Conservation (phyloP, 2,329 filamentous ascomycete genomes). For the Exutisphaerella laricina region DNA sequence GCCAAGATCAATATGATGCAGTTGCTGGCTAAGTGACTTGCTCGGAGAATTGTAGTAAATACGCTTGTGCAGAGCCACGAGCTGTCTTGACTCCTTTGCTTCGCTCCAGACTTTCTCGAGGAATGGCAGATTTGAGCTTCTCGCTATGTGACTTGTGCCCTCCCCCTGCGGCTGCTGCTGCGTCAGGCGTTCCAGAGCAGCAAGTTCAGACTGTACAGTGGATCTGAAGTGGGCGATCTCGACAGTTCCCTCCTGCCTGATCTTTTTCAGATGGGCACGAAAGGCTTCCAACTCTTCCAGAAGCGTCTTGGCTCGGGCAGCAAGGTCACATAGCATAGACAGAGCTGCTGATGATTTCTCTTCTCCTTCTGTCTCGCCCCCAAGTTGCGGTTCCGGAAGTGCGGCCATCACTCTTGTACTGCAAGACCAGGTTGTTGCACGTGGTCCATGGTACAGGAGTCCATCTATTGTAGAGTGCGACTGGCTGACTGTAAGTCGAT, state of each 20-base stretch:
- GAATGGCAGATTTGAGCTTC: conserved; percentile 62
- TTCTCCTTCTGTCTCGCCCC: too few species aligned
- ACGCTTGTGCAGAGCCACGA: conserved; percentile 54
- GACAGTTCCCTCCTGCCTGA: conserved; percentile 34
- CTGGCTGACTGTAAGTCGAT: too few species aligned
- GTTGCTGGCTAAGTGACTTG: conserved; percentile 21
- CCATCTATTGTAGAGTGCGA: too few species aligned
- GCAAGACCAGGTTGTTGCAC: too few species aligned
- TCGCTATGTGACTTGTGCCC: conserved; percentile 48
- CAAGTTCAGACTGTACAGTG: conserved; percentile 33
- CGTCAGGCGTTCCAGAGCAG: conserved; percentile 29
- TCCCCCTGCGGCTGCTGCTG: conserved; percentile 25
- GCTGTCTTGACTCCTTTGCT: conserved; percentile 52
- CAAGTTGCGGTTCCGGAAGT: too few species aligned
- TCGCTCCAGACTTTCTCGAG: conserved; percentile 59
- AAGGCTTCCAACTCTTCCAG: conserved; percentile 41
- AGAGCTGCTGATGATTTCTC: too few species aligned
- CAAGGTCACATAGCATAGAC: conserved; percentile 24
- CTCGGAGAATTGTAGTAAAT: conserved; percentile 42
- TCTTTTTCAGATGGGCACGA: conserved; percentile 30
- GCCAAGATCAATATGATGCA: conserved; percentile 26
- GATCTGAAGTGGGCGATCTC: conserved; percentile 33
- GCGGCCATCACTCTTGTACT: too few species aligned
- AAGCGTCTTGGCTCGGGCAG: conserved; percentile 36
- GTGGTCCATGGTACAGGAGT: too few species aligned